Percentiles rank a stretch among this genome's conserved stretches.
phyloP scores from a whole-genome alignment of 208 protist genomes.

The Angomonas desouzai region DNA sequence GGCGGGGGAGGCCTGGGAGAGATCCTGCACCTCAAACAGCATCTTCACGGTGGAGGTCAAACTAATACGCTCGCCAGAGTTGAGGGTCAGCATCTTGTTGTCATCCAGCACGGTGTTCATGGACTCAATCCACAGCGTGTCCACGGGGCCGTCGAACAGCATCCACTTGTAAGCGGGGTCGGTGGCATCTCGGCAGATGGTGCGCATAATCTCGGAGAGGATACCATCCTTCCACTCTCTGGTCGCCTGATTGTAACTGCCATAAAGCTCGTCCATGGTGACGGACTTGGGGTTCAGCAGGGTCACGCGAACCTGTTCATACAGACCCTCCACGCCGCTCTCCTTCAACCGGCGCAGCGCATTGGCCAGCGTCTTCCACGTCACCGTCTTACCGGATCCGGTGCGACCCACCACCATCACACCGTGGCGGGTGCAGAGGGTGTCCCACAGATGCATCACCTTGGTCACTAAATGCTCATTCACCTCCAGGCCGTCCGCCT shows the following conservation, averaged over 20 bases:
- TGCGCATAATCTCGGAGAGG: slow-evolving; percentile 92
- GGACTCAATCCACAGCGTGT: slow-evolving; percentile 99
- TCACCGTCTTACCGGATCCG: slow-evolving; percentile 94
- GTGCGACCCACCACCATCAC: slow-evolving; percentile 98
- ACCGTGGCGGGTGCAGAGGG: slow-evolving; percentile 95
- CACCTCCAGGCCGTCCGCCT: slow-evolving; percentile 63
- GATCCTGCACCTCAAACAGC: slow-evolving; percentile 98
- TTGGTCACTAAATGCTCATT: slow-evolving; percentile 90
- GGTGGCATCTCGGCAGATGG: slow-evolving; percentile 90
- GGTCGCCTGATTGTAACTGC: slow-evolving; percentile 95
- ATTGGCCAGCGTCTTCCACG: slow-evolving; percentile 88
- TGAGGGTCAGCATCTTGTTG: slow-evolving; percentile 99
- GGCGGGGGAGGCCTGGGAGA: slow-evolving; percentile 97
- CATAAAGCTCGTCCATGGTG: slow-evolving; percentile 97
- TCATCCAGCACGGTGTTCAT: slow-evolving; percentile 99
- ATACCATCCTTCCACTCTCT: slow-evolving; percentile 99
- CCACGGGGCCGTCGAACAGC: slow-evolving; percentile 97
- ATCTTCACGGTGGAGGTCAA: slow-evolving; percentile 95
- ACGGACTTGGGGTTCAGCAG: slow-evolving; percentile 98
- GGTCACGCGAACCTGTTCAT: slow-evolving; percentile 83
- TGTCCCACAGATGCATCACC: slow-evolving; percentile 96
- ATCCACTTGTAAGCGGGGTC: slow-evolving; percentile 96
- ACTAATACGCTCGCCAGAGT: slow-evolving; percentile 97
- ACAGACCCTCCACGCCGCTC: slow-evolving; percentile 74
- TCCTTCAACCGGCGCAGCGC: slow-evolving; percentile 83